A percentile compares a stretch with the other conserved stretches of the same genome.
Conservation (phyloP, 257 asterid species). For the Paulownia fortunei region DNA sequence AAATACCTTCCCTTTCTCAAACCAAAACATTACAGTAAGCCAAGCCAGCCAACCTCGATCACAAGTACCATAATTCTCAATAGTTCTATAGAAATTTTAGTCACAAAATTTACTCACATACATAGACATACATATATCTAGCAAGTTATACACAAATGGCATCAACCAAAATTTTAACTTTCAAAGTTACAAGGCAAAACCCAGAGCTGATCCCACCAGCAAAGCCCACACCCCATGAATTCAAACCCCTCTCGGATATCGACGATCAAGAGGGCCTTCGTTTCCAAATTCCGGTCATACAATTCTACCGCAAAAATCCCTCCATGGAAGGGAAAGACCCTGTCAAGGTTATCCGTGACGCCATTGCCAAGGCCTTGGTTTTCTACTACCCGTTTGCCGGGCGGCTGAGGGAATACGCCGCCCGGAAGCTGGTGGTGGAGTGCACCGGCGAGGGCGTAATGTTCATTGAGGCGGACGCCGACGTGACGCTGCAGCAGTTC, state of each 20-base stretch:
- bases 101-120: not conserved
- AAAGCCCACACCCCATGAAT: conserved; percentile 57
- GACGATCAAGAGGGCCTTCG: conserved; percentile 72
- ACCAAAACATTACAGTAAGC: not conserved
- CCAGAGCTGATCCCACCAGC: conserved; percentile 65
- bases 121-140: not conserved
- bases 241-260: conserved; percentile 63
- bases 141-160: conserved; percentile 34
- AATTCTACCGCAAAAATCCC: conserved; percentile 44
- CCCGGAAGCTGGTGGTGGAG: conserved; percentile 62
- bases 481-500: conserved; percentile 49
- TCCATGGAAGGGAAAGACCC: conserved; percentile 48
- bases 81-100: not conserved
- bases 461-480: conserved; percentile 68
- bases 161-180: conserved; percentile 27
- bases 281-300: conserved; percentile 59
- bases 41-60: too few relatives aligned
- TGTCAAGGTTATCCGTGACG: conserved; percentile 44
- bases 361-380: conserved; percentile 55
- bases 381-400: conserved; percentile 75
- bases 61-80: not conserved
- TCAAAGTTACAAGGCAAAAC: conserved; percentile 47
- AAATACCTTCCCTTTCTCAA: not conserved
- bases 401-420: conserved; percentile 47
- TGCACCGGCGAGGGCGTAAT: conserved; percentile 67